Evolutionary conservation across 805 yeast species (phyloP).

Genomic region (Kazachstania kunashirensis): DNA sequence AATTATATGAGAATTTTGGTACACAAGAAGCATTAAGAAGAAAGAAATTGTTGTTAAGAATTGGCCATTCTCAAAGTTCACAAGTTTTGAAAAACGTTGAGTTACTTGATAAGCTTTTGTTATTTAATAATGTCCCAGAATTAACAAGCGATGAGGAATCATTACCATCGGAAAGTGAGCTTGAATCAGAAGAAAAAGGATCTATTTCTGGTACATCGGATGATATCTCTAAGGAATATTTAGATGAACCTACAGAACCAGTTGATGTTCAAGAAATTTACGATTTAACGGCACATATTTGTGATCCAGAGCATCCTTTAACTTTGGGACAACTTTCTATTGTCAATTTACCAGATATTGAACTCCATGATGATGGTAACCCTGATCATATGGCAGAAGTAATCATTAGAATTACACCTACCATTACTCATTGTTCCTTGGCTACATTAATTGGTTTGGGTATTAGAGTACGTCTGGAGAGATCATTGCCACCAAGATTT

Average conservation of each 20-base stretch:
- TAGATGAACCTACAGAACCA: slow-evolving; percentile 38
- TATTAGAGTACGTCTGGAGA: slow-evolving; percentile 78
- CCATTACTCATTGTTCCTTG: slow-evolving; percentile 93
- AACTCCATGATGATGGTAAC: slow-evolving; percentile 50
- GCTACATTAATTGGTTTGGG: slow-evolving; percentile 96
- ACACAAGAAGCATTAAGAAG: slow-evolving; percentile 13
- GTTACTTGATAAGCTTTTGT: slow-evolving; percentile 21
- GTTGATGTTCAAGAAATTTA: slow-evolving; percentile 86
- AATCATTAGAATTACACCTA: slow-evolving; percentile 81
- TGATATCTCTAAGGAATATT: slow-evolving; percentile 7
- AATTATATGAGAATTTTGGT: slow-evolving; percentile 13
- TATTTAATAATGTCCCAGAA: slow-evolving; percentile 20
- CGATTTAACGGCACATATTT: slow-evolving; percentile 73
- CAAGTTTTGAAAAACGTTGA: slow-evolving; percentile 23
- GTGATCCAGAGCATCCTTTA: slow-evolving; percentile 97
- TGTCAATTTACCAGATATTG: slow-evolving; percentile 74
- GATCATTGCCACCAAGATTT: slow-evolving; percentile 79
- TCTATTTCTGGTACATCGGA: slow-evolving; percentile 2
- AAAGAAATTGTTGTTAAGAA: slow-evolving; percentile 19
- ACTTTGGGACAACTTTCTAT: slow-evolving; percentile 91
- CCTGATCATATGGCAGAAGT: slow-evolving; percentile 58
- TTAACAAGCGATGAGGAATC: slow-evolving; percentile 16
- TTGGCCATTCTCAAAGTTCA: slow-evolving; percentile 20
- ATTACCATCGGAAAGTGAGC: slow-evolving; percentile 3
- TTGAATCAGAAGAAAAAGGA: slow-evolving; percentile 14